Base-by-base conservation (phyloP, 1,284 basidiomycete species). In the Tylopilus sp. region DNA sequence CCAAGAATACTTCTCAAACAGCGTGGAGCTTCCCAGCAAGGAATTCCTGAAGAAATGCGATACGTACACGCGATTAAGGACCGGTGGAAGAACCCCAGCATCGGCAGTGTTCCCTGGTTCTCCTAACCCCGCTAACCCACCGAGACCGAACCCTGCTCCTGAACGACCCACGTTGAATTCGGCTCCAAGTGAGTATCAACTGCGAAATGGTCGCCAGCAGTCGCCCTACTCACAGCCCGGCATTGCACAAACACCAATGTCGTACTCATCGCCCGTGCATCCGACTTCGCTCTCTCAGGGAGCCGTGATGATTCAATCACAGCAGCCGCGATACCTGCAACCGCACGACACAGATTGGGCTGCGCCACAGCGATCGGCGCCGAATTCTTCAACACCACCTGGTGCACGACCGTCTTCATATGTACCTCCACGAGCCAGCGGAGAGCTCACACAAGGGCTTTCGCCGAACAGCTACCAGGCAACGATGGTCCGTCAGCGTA, bases 41-140 rank as follows among this genome's bases (percentile, higher is more conserved):
- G 92, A 95, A 44, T 90, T 95, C 63, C 73, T 93, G 74, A 93
- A 91, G 78, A 92, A 89, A 68, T 90, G 87, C 59, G 88, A 91
- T 53, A 85, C 82, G 30, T 93, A 91, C 61, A 75, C 82, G 70
- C 72, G 76, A 35, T 53, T 77, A 12, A 79, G 71, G 59, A 64
- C 73, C 13, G 72, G 76, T 37, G 76, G 72, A 33, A 71, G 74
- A 33, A 67, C 67, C 9, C 54, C 71, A 35, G 71, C 65, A 44
- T 67, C 73, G n/a, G 66, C 72, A 6, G 51, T 67, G 31, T 57
- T 44, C 50, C 61, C 65, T 26, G 48, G 59, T 39, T 63, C 67
- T 36, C 65, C 67, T 26, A 67, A 52, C 36, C 46, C 41, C 6
- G 26, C 62, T 49, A 69, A 53, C 35, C 18, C 54, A 26, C 30